Evolutionary conservation across 78 protist species (phyloP).

Genomic region (Bodo saltans): DNA sequence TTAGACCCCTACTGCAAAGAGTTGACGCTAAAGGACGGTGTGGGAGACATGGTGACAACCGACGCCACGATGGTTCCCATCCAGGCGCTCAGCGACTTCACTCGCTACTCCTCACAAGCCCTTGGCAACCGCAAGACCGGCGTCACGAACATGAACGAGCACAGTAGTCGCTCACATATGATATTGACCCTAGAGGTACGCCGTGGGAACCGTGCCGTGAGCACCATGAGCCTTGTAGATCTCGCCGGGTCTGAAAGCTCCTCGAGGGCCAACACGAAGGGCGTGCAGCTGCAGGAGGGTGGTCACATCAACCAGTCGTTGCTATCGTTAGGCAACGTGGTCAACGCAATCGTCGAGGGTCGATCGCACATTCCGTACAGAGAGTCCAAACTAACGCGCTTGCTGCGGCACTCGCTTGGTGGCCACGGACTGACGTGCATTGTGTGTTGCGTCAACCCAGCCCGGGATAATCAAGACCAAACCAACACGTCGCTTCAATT

Average conservation of each 20-base stretch:
- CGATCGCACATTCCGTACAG: constrained; percentile 83
- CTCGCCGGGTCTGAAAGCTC: constrained; percentile 94
- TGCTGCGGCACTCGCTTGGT: constrained; percentile 84
- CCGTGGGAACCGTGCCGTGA: not conserved
- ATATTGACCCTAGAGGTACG: constrained; percentile 60
- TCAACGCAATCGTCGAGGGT: constrained; percentile 71
- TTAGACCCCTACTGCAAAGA: constrained; percentile 1
- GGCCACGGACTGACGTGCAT: constrained; percentile 74
- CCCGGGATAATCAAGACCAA: constrained; percentile 53
- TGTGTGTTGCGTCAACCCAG: constrained; percentile 70
- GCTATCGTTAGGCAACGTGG: constrained; percentile 90
- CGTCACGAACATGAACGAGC: constrained; percentile 77
- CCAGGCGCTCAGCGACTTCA: not conserved
- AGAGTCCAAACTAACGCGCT: constrained; percentile 92
- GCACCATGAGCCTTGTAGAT: constrained; percentile 55
- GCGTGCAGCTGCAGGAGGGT: constrained; percentile 76
- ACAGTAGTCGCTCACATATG: constrained; percentile 88
- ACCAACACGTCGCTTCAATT: constrained; percentile 74
- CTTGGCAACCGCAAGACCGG: constrained; percentile 58
- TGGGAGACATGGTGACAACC: not conserved
- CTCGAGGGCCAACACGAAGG: constrained; percentile 67
- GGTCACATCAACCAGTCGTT: constrained; percentile 87
- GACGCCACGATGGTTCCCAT: not conserved
- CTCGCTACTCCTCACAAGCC: constrained; percentile 60
- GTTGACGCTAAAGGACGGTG: not conserved